Base-by-base conservation (phyloP, 2,329 filamentous ascomycete genomes). In the Pseudocercospora macadamiae region DNA sequence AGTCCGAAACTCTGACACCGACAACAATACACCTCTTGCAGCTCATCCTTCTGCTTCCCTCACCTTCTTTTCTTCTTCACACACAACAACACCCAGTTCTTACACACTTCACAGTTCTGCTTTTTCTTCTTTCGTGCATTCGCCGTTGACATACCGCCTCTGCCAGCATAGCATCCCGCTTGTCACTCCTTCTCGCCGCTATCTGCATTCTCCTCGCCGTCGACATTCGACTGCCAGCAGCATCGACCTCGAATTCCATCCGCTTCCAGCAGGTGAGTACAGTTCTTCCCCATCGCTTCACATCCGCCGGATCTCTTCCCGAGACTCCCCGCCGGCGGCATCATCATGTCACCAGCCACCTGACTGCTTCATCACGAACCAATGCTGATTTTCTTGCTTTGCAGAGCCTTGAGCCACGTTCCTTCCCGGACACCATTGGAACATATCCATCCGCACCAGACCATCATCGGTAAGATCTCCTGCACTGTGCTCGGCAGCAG, bases 221-320 rank as follows among this genome's bases (percentile, higher is more conserved):
- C 64, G 53, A 51, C 54, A 52, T 55, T 54, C 53, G 48, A 54
- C 26, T 30, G 44, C 57, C 57, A 51, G 42, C 61, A 45, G 47
- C 60, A 44, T 47, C 42, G 14, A 55, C 54, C 57, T 97, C 97
- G 89, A 97, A 93, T 78, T 93, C 93, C 80, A 92, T 93, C 89
- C 96, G 91, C 82, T 97, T 97, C 89, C 3, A 97, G 92, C 87
- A 97, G 97, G 88, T 97, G 97, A 88, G 97, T 96, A 89, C 96
- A 92, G 91, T 91, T 76, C 96, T 91, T 70, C 96, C 96, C 90
- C 96, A 51, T 32, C 59, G 44, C 54, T 45, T 51, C 52, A 48
- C 39, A 32, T 25, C 30, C 53, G 32, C 58, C 10, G 30, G 25
- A 14, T 47, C 21, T 47, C 23, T 39, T 16, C 34, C 48, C 47